Conservation (phyloP, 257 asterid genomes). For the Scutellaria baicalensis region DNA sequence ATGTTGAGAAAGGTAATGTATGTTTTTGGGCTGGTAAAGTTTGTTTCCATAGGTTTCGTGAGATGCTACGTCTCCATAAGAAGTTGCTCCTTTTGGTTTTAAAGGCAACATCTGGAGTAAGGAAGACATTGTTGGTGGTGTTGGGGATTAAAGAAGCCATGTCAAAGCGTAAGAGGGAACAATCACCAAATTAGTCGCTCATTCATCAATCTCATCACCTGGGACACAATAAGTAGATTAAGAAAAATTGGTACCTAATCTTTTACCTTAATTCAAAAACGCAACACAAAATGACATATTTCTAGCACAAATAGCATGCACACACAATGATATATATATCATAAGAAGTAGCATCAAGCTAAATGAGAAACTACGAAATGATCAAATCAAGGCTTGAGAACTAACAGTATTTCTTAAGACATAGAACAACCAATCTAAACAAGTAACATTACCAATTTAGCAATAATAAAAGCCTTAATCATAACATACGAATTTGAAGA, state of each 20-base stretch:
- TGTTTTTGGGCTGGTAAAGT: conserved; percentile 40
- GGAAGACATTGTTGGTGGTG: conserved; percentile 36
- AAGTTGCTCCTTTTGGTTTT: conserved; percentile 30
- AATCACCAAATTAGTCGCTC: conserved; percentile 21
- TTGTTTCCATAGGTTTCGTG: conserved; percentile 34
- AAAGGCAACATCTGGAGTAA: conserved; percentile 35
- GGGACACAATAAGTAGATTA: neutral
- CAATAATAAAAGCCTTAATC: neutral
- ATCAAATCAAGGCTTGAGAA: neutral
- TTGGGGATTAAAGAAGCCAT: conserved; percentile 57
- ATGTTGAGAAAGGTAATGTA: conserved; percentile 62
- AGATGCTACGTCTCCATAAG: conserved; percentile 40
- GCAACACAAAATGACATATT: neutral
- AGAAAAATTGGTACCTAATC: neutral
- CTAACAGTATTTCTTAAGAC: neutral
- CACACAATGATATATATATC: neutral
- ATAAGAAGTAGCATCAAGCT: neutral
- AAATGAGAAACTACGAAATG: neutral
- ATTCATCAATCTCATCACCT: conserved; percentile 39
- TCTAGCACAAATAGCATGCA: neutral
- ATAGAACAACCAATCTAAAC: neutral
- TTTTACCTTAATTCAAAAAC: neutral
- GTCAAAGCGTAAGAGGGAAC: conserved; percentile 16
- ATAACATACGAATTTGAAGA: neutral
- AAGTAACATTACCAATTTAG: neutral